These are phyloP conservation scores for Colletotrichum sp. DNA, from an alignment of 2,329 filamentous ascomycete species.

Conservation along the genomic window DNA sequence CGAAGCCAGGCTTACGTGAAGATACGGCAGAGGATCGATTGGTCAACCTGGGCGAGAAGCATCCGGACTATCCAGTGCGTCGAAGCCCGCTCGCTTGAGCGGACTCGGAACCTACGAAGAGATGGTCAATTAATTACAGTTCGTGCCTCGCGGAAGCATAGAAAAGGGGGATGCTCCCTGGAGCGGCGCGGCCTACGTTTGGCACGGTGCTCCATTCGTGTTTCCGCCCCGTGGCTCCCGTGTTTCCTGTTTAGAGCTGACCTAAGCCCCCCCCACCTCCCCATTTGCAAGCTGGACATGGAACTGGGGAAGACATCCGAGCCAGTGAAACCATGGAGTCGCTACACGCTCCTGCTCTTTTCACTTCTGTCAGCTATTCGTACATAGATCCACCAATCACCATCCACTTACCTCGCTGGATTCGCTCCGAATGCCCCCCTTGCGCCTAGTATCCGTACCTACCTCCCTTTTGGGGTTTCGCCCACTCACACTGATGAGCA, in stretches of 20 bases:
- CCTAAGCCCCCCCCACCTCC: background rate
- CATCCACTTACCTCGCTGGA: background rate
- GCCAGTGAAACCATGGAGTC: constrained; percentile 12
- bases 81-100: background rate
- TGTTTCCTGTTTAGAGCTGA: constrained; percentile 4
- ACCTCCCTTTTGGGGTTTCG: background rate
- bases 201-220: background rate
- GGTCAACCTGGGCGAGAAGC: background rate
- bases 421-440: background rate
- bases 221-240: background rate
- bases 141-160: background rate
- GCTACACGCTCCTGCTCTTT: background rate
- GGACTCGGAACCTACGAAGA: background rate
- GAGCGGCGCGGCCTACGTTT: background rate
- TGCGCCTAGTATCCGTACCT: background rate
- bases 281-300: background rate
- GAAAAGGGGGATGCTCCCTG: background rate
- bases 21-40: background rate
- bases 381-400: constrained; percentile 1
- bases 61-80: background rate
- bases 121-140: background rate
- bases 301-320: constrained; percentile 2
- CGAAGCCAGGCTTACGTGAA: background rate
- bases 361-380: background rate
- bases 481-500: background rate